These are phyloP conservation scores for Houttuynia cordata DNA, from an alignment of 164 flowering plant species.

Conservation along the genomic window DNA sequence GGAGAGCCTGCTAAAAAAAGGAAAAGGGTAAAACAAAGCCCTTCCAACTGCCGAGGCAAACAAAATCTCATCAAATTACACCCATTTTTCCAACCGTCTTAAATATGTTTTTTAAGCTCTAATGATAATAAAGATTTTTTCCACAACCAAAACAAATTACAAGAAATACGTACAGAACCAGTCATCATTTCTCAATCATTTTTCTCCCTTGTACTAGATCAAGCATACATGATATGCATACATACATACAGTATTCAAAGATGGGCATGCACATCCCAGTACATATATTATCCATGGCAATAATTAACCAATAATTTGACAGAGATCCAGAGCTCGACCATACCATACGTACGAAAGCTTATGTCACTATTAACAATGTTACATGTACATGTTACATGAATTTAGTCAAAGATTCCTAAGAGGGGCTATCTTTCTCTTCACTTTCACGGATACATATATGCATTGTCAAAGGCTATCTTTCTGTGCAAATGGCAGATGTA, in stretches of 20 bases:
- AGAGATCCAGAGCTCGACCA: no score
- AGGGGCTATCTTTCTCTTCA: not conserved
- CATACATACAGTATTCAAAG: not conserved
- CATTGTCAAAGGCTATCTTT: not conserved
- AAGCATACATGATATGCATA: not conserved
- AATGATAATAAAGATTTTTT: no score
- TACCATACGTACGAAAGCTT: not conserved
- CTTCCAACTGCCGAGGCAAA: not conserved
- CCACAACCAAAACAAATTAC: not conserved
- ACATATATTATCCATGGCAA: not conserved
- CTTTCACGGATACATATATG: not conserved
- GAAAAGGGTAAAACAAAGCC: not conserved
- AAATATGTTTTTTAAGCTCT: no score
- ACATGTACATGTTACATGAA: no score
- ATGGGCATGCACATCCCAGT: not conserved
- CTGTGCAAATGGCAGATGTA: conserved; percentile 65
- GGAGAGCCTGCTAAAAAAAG: not conserved
- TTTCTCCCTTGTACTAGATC: no score
- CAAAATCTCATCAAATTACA: not conserved
- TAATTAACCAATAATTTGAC: not conserved
- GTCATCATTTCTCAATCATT: no score
- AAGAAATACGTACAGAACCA: no score
- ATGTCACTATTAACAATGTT: not conserved
- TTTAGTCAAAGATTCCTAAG: not conserved
- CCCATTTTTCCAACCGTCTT: not conserved